Evolutionary conservation across 163 green algal genomes (phyloP), one percentile per base, ranked within the genome.

Genomic region (Scenedesmus sp.): DNA sequence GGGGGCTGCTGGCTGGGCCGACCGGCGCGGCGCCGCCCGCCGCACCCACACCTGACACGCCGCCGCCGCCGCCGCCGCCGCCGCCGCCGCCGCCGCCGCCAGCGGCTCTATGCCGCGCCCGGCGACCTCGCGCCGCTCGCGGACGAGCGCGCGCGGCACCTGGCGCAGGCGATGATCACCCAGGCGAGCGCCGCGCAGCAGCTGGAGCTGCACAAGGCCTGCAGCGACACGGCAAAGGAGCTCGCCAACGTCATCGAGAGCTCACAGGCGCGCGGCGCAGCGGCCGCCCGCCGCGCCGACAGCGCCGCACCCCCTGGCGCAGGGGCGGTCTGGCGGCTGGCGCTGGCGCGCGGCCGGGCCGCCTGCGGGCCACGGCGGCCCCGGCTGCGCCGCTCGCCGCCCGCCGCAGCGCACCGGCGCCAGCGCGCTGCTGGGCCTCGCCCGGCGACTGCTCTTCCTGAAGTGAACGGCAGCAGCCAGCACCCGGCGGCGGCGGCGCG

Each of bases 211-310:
- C 70, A 79, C 54, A 71, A 79, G 36, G 31, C 44, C 6, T 51
- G 44, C 60, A 67, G 26, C 15, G 71, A 79, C 26, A 70, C 42
- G 1, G 39, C 71, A 17, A 79, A 79, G 58, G 29, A 79, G 57
- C 57, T 79, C 20, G 71, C 71, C 17, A 79, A 79, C 7, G 57
- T 79, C 20, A 79, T 70, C 36, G 57, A 79, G 57, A 62, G 44
- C 7, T 39, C n/a, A n/a, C n/a, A n/a, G n/a, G n/a, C n/a, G n/a
- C n/a, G n/a, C n/a, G n/a, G n/a, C n/a, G n/a, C n/a, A n/a, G n/a
- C n/a, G n/a, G n/a, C n/a, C n/a, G n/a, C n/a, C n/a, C n/a, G n/a
- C n/a, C n/a, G n/a, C n/a, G n/a, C n/a, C n/a, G n/a, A n/a, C n/a
- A n/a, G n/a, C n/a, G n/a, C n/a, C n/a, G n/a, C n/a, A n/a, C n/a